Evolutionary conservation across 2,329 filamentous ascomycete species (phyloP).

Genomic region (Helminthosporium solani): DNA sequence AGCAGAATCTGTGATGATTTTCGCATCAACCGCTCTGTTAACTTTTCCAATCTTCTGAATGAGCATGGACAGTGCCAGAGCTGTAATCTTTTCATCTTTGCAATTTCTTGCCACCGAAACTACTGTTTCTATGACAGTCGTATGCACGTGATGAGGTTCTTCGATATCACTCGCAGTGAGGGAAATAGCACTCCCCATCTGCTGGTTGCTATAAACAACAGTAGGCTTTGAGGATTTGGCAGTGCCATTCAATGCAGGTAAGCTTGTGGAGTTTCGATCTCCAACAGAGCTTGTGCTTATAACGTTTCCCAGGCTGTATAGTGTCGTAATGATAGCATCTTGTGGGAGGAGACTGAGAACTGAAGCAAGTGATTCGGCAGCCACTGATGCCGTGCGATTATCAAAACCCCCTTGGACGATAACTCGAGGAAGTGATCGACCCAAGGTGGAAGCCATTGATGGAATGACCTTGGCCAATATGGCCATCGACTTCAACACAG

Average conservation of each 20-base stretch:
- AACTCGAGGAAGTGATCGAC: slow-evolving; percentile 77
- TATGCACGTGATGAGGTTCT: slow-evolving; percentile 73
- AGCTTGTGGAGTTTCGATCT: slow-evolving; percentile 51
- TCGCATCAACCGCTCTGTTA: slow-evolving; percentile 74
- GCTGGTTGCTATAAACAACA: slow-evolving; percentile 43
- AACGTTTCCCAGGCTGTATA: slow-evolving; percentile 96
- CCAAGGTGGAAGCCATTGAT: slow-evolving; percentile 71
- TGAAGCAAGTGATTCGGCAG: slow-evolving; percentile 80
- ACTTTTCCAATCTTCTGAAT: slow-evolving; percentile 93
- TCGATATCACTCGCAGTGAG: slow-evolving; percentile 73
- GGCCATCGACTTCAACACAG: slow-evolving; percentile 78
- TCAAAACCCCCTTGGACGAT: slow-evolving; percentile 80
- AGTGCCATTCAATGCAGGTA: slow-evolving; percentile 51
- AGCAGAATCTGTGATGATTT: slow-evolving; percentile 81
- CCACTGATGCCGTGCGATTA: slow-evolving; percentile 68
- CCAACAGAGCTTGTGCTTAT: slow-evolving; percentile 68
- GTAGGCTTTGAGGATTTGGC: slow-evolving; percentile 47
- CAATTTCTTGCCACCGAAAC: slow-evolving; percentile 82
- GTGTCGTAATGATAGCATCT: slow-evolving; percentile 88
- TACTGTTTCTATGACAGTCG: slow-evolving; percentile 91
- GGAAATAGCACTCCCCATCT: slow-evolving; percentile 74
- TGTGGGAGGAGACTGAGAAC: slow-evolving; percentile 81
- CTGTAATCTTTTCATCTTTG: slow-evolving; percentile 87
- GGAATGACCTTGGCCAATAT: slow-evolving; percentile 76
- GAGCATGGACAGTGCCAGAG: slow-evolving; percentile 90